phyloP scores from a whole-genome alignment of 2,329 filamentous ascomycete genomes.

The Acrodontium crateriforme region DNA sequence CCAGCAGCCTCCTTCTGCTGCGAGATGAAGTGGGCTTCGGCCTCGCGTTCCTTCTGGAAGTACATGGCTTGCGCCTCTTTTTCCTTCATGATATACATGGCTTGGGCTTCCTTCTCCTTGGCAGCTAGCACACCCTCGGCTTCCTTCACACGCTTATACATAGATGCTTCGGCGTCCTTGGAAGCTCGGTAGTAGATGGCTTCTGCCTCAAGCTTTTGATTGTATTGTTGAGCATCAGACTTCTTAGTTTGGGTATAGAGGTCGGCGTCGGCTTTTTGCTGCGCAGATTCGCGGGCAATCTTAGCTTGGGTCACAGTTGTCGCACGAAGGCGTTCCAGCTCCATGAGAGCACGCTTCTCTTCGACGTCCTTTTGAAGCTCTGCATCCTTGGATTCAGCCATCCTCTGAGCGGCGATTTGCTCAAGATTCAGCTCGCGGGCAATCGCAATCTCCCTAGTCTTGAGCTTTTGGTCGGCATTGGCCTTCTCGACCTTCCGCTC shows the following conservation, averaged over 20 bases:
- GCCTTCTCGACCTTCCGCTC: constrained; percentile 73
- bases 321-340: constrained; percentile 67
- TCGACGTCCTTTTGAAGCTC: constrained; percentile 70
- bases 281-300: constrained; percentile 49
- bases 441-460: constrained; percentile 58
- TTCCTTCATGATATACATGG: constrained; percentile 23
- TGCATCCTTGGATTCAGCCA: constrained; percentile 62
- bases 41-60: constrained; percentile 30
- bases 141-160: constrained; percentile 17
- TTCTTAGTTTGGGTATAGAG: constrained; percentile 36
- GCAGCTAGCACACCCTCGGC: constrained; percentile 14
- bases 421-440: constrained; percentile 62
- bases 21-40: constrained; percentile 36
- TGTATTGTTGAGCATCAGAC: constrained; percentile 42
- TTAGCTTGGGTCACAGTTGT: constrained; percentile 65
- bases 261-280: constrained; percentile 51
- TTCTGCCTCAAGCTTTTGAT: constrained; percentile 45
- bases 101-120: constrained; percentile 19
- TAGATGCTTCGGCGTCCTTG: constrained; percentile 31
- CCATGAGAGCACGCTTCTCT: constrained; percentile 61
- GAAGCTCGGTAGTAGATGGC: constrained; percentile 33
- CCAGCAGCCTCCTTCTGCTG: constrained; percentile 66
- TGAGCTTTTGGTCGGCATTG: constrained; percentile 58
- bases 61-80: constrained; percentile 47
- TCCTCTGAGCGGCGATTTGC: constrained; percentile 57